Base-by-base conservation (phyloP, 257 asterid genomes). In the Scutellaria barbata region DNA sequence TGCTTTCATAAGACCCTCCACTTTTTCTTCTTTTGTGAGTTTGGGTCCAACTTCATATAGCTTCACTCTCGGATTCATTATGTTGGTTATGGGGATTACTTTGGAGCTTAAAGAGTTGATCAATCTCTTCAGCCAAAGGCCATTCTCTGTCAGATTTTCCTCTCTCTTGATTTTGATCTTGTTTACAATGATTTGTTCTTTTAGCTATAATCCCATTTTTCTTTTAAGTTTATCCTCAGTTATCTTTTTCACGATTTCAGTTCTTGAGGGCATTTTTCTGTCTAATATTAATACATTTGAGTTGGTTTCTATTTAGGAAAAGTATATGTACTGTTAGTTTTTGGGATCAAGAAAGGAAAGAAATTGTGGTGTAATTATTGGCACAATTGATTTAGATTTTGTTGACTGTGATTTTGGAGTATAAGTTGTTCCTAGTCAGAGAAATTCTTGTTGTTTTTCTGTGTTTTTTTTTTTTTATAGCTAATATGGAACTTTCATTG, bases 51-150 rank as follows among this genome's bases (percentile, higher is more conserved):
- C 75, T 74, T 88, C 96, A 0, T 92, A 92, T 52, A 92, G 89
- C 77, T 77, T 86, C n/a, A 76, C 89, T 22, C 95, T 89, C 42
- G 96, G 96, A 77, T 81, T 92, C 46, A 86, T 92, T 8, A 92
- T 92, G 98, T 69, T 92, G 78, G 86, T 87, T 8, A 92, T 92
- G 98, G 98, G 98, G 58, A 79, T 92, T 51, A 92, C 96, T 12
- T 74, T 92, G 88, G 96, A 92, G 85, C 78, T 92, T 66, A 85
- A 85, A 61, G 96, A 92, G 62, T 81, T 92, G 92, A 59, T 84
- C 78, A 68, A 76, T 64, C 76, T 91, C 65, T 84, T 91, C 81
- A 66, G 80, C 83, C 87, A 82, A 63, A 75, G 87, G 61, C 87
- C 87, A 16, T 25, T 85, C 42, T 78, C 96, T 69, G 96, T 90